Evolutionary conservation across 352 stramenopile genomes (phyloP).

Genomic region (Globisporangium acanthophoron): DNA sequence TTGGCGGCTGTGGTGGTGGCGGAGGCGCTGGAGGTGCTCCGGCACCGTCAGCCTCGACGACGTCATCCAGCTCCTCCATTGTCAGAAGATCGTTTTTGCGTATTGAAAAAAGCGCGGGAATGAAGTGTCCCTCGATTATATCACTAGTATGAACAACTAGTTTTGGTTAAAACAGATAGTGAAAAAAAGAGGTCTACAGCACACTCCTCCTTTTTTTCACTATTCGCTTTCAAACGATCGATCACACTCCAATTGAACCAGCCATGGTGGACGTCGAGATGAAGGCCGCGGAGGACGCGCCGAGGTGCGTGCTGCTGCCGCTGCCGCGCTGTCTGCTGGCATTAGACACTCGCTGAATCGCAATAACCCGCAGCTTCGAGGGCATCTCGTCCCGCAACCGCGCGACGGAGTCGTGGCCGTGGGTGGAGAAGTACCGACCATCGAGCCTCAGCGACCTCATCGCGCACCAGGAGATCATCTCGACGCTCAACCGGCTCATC

Average conservation of each 20-base stretch:
- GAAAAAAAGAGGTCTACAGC: neutral
- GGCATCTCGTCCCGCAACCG: constrained; percentile 81
- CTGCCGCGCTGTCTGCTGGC: neutral
- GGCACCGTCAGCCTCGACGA: neutral
- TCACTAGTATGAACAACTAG: neutral
- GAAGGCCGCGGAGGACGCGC: constrained; percentile 48
- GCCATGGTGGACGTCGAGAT: constrained; percentile 24
- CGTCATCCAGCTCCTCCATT: neutral
- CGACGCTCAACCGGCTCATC: constrained; percentile 94
- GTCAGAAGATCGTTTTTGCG: too few species aligned
- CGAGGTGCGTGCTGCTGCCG: constrained; percentile 12
- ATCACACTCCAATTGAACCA: neutral
- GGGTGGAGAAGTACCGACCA: constrained; percentile 98
- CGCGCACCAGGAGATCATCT: constrained; percentile 96
- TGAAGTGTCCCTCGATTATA: too few species aligned
- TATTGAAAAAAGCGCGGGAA: too few species aligned
- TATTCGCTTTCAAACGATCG: too few species aligned
- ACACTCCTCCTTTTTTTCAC: too few species aligned
- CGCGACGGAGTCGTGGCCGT: constrained; percentile 88
- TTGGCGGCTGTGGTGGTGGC: neutral
- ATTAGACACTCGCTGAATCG: neutral
- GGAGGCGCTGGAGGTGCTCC: neutral
- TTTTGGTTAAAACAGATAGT: neutral
- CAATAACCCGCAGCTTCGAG: constrained; percentile 41
- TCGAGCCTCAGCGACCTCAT: constrained; percentile 93